A percentile compares a stretch with the other conserved stretches of the same genome.
phyloP scores from a whole-genome alignment of 1,284 basidiomycete genomes.

The Malassezia psittaci region DNA sequence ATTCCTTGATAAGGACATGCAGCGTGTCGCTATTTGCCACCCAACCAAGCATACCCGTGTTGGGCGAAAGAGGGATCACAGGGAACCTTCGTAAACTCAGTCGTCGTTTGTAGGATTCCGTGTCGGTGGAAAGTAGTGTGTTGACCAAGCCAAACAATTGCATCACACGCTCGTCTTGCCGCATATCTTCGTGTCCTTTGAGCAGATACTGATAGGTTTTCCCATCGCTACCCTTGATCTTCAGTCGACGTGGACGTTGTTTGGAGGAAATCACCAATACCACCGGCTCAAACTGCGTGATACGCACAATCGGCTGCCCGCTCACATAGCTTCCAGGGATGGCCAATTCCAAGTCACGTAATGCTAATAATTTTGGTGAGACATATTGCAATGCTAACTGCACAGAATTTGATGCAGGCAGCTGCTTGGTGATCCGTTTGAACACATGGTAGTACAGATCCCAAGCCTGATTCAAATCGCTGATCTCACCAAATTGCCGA shows the following conservation, averaged over 20 bases:
- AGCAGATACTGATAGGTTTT: conserved; percentile 84
- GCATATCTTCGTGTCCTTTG: conserved; percentile 97
- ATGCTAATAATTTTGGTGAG: conserved; percentile 80
- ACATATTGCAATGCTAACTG: conserved; percentile 89
- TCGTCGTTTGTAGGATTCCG: conserved; percentile 88
- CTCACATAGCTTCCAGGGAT: conserved; percentile 94
- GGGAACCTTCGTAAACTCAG: conserved; percentile 88
- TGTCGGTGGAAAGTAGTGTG: conserved; percentile 81
- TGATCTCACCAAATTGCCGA: conserved; percentile 69
- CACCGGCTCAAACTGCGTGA: conserved; percentile 56
- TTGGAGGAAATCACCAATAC: conserved; percentile 86
- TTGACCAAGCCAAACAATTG: conserved; percentile 96
- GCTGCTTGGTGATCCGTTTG: conserved; percentile 88
- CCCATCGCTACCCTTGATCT: conserved; percentile 81
- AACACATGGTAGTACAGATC: conserved; percentile 96
- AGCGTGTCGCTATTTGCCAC: conserved; percentile 93
- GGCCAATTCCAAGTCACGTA: conserved; percentile 80
- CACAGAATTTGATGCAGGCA: conserved; percentile 71
- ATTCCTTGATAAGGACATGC: conserved; percentile 85
- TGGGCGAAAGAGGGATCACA: conserved; percentile 89
- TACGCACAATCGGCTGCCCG: conserved; percentile 74
- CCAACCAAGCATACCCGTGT: conserved; percentile 90
- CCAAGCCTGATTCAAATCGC: conserved; percentile 96
- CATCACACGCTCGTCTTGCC: conserved; percentile 99
- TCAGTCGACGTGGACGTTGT: conserved; percentile 83